A percentile compares a stretch with the other conserved stretches of the same genome.
Conservation (phyloP, 768 basidiomycete species). For the Kondoa malvinella region DNA sequence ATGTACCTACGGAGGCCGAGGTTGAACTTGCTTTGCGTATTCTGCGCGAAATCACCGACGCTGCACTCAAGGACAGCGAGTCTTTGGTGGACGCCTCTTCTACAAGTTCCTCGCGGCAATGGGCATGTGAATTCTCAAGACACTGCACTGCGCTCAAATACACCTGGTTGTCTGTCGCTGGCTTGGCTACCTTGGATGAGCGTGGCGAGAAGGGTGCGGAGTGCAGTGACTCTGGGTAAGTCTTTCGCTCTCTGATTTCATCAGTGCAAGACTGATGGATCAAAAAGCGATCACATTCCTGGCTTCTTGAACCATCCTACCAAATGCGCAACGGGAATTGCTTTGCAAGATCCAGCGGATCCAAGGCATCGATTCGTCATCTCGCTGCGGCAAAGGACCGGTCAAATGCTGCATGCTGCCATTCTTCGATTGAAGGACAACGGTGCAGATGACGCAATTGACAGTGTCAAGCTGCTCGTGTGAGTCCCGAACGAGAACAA, state of each 20-base stretch:
- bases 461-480: conserved; percentile 51
- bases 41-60: conserved; percentile 50
- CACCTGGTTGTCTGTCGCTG: conserved; percentile 57
- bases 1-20: conserved; percentile 52
- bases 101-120: conserved; percentile 40
- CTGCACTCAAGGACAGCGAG: conserved; percentile 47
- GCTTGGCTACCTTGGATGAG: conserved; percentile 43
- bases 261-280: background rate
- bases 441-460: conserved; percentile 38
- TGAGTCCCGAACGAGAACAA: background rate
- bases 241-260: conserved; percentile 7
- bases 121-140: conserved; percentile 71
- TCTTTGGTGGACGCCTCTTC: conserved; percentile 45
- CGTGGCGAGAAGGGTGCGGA: conserved; percentile 39
- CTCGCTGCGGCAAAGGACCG: conserved; percentile 46
- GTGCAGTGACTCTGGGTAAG: conserved; percentile 56
- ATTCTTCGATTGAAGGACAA: conserved; percentile 49
- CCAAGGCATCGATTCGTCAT: conserved; percentile 48
- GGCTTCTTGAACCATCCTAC: conserved; percentile 57
- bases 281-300: conserved; percentile 48
- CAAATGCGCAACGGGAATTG: conserved; percentile 49
- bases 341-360: conserved; percentile 50
- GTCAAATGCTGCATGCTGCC: conserved; percentile 51
- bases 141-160: conserved; percentile 56
- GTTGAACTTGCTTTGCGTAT: conserved; percentile 56